These are phyloP conservation scores for Ophiosphaerella korrae DNA, from an alignment of 2,329 filamentous ascomycete genomes.

Conservation along the genomic window DNA sequence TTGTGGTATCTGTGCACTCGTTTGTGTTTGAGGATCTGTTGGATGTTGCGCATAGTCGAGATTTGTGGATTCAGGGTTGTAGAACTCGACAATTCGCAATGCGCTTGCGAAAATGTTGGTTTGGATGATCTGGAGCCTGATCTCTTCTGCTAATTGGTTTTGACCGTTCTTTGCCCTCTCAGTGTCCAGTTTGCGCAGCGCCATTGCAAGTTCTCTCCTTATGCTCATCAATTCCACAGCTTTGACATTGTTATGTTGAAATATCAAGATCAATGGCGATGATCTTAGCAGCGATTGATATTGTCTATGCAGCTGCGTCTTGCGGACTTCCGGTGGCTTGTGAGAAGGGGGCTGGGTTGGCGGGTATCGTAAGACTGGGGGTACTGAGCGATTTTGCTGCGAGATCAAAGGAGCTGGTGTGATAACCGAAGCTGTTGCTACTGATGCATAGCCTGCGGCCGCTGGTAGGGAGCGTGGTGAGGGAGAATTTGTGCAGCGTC, in stretches of 20 bases:
- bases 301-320: conserved; percentile 83
- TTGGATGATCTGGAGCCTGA: conserved; percentile 83
- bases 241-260: conserved; percentile 79
- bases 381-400: conserved; percentile 52
- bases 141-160: conserved; percentile 59
- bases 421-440: conserved; percentile 55
- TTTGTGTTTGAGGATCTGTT: conserved; percentile 39
- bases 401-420: conserved; percentile 60
- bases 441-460: conserved; percentile 56
- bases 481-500: conserved; percentile 29
- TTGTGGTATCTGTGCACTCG: conserved; percentile 40
- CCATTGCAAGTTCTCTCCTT: conserved; percentile 68
- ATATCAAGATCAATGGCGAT: conserved; percentile 82
- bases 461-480: conserved; percentile 35
- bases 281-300: conserved; percentile 89
- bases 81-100: conserved; percentile 85
- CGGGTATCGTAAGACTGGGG: conserved; percentile 58
- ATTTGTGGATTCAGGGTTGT: conserved; percentile 45
- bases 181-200: conserved; percentile 69
- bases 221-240: conserved; percentile 77
- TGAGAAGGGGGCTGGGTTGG: conserved; percentile 84
- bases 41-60: conserved; percentile 31
- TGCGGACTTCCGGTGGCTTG: conserved; percentile 82
- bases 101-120: conserved; percentile 88
- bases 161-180: conserved; percentile 65